Base-by-base conservation (phyloP, 2,329 filamentous ascomycete genomes). In the Monosporascus sp. region DNA sequence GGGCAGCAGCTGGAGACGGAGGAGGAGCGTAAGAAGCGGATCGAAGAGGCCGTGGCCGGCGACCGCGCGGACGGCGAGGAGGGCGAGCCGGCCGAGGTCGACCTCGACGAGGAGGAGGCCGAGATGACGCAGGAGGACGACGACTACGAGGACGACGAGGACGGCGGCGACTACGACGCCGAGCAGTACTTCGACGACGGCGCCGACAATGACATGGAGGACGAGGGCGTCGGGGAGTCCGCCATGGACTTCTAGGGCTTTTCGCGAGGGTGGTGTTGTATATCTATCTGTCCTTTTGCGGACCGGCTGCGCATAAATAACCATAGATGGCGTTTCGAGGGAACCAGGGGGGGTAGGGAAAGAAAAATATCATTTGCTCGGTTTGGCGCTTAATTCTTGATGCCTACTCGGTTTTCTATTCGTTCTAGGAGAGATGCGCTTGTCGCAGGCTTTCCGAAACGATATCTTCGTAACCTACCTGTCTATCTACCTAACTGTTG, bases 141-240 rank as follows among this genome's bases (percentile, higher is more conserved):
- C 22, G 78, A 80, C 49, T 76, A 70, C 8, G 69, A 66, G 36
- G 72, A 84, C 48, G 81, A 84, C 52, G 79, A 83, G 54, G 79
- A 81, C 48, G 81, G 78, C 1, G 81, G 81, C 7, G 81, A 84
- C 55, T 85, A 85, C 62, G 77, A 84, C 45, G 81, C 81, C 2
- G 81, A 85, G 61, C 74, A 74, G 9, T 83, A 83, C 68, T 84
- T 84, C 63, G 81, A 83, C 55, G 79, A 76, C 24, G 79, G 79
- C 14, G 78, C 80, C 56, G 70, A 72, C n/a, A 79, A 82, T 24
- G 75, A 79, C 50, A 76, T 48, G 3, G 77, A 77, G 9, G 77
- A 76, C 7, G 80, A 79, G 24, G 81, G 79, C 36, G 78, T 67
- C 25, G 72, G 67, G 7, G 70, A 69, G 7, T 68, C 56, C n/a